Base-by-base conservation (phyloP, 1,139 yeast species). In the Kodamaea sp. region DNA sequence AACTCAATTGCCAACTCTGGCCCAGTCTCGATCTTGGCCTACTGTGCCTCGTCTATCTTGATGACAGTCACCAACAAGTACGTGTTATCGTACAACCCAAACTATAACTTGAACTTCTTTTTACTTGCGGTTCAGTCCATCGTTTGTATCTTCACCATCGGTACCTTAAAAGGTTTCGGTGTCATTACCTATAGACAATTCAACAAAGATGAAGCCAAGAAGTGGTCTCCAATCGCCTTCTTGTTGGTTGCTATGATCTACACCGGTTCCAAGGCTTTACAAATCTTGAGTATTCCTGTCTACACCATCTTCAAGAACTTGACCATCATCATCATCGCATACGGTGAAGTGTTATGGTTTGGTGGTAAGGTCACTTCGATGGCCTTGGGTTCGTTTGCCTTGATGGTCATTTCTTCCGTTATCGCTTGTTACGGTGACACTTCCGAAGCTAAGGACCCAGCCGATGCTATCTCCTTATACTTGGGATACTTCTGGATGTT, bases 11-110 rank as follows among this genome's bases (percentile, higher is more conserved):
- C 80, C 51, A 88, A 88, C 72, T 82, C 88, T 41, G 95, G 92
- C 18, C 90, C 94, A 14, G 73, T 87, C 48, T 89, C 97, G 37
- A 87, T 90, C 51, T 63, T 82, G 44, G 76, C 88, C 26, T 92
- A 92, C 78, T 92, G 97, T 73, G 74, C 77, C 40, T 85, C 97
- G 19, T 92, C 97, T 15, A 90, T 92, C 53, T 68, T 90, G 63
- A 92, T 92, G 98, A 92, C 98, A n/a, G 87, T 90, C 44, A 90
- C 97, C 43, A 92, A 92, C 75, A 92, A 92, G 68, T 89, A 80
- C 59, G 97, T 92, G 42, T 82, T 92, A 40, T 82, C 90, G 30
- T 18, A 18, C 21, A 92, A 90, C 28, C 74, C 76, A 44, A 65
- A 74, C 36, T 92, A 92, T 74, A 92, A 90, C 73, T 78, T 92